Evolutionary conservation across 257 asterid species (phyloP).

Genomic region (Solanum lycopersicoides): DNA sequence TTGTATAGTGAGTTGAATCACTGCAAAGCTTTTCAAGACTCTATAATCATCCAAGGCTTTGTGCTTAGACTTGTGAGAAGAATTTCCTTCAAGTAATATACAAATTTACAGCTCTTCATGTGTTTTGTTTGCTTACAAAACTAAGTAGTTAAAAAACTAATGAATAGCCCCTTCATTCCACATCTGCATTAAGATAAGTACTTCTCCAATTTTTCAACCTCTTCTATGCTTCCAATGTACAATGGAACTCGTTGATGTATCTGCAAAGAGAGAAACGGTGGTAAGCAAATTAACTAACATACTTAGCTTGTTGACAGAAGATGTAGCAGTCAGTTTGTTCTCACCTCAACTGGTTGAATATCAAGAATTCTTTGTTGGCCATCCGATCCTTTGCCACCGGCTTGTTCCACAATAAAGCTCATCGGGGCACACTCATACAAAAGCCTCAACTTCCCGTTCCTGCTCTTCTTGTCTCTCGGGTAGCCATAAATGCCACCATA

Average conservation of each 20-base stretch:
- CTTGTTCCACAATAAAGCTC: conserved; percentile 75
- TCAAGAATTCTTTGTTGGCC: conserved; percentile 60
- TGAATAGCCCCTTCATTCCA: not conserved
- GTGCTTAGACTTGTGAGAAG: not conserved
- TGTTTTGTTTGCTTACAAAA: not conserved
- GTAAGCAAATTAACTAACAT: not conserved
- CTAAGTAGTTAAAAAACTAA: not conserved
- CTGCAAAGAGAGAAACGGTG: conserved; percentile 18
- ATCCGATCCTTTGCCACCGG: conserved; percentile 75
- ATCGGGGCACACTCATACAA: conserved; percentile 87
- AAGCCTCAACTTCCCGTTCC: conserved; percentile 62
- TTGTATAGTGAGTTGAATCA: not conserved
- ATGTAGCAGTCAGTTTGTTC: not conserved
- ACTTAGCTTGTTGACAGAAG: not conserved
- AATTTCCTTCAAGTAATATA: not conserved
- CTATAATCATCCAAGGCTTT: not conserved
- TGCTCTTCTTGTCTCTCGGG: conserved; percentile 55
- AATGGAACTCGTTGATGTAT: conserved; percentile 80
- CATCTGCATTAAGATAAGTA: conserved; percentile 38
- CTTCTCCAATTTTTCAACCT: conserved; percentile 82
- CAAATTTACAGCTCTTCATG: not conserved
- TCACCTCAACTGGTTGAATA: conserved; percentile 33
- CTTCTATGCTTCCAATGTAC: conserved; percentile 81
- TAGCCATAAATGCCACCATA: conserved; percentile 78
- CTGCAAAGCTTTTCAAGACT: not conserved